Base-by-base conservation (phyloP, 306 rosid genomes). In the Elaeagnus macrophylla region DNA sequence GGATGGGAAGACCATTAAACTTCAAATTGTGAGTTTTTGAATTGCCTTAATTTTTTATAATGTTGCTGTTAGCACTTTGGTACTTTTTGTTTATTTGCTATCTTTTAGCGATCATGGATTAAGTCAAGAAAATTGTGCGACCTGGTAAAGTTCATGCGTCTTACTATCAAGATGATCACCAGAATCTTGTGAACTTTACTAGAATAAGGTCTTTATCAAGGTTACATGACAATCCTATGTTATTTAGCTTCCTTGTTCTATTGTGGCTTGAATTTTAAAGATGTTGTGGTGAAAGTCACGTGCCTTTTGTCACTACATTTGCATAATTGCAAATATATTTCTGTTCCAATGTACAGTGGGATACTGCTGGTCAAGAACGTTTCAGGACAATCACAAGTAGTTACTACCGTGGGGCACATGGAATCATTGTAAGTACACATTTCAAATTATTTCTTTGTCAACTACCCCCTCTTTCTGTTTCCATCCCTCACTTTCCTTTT, bases 381-480 rank as follows among this genome's bases (percentile, higher is more conserved):
- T 93, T 93, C 55, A 86, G 96, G 61, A 93, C 99, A 47, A 93
- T 93, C 71, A 93, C 99, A 44, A 93, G 99, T 78, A 93, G 99
- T 79, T 93, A 93, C 89, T 93, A 93, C 71, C 99, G 99, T 39
- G 99, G 99, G 39, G 99, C 99, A 62, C 99, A 93, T 57, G 99
- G 99, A 65, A 93, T 93, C 70, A 93, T 93, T 67, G 99, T 93
- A 71, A 82, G 86, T 57, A 12, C 43, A 51, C 4, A 25, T 45
- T 61, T 32, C 9, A 1, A 10, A n/a, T 9, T 48, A 57, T 25
- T 62, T 49, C 48, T 46, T 37, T 20, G 16, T 19, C 32, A 25
- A 25, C 32, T 25, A 25, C 32, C 32, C 32, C 2, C 32, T 25
- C 32, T 25, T 25, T 25, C 4, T 25, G 4, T 25, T 5, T 25